Base-by-base conservation (phyloP, 768 basidiomycete genomes). In the Coprinellus micaceus region DNA sequence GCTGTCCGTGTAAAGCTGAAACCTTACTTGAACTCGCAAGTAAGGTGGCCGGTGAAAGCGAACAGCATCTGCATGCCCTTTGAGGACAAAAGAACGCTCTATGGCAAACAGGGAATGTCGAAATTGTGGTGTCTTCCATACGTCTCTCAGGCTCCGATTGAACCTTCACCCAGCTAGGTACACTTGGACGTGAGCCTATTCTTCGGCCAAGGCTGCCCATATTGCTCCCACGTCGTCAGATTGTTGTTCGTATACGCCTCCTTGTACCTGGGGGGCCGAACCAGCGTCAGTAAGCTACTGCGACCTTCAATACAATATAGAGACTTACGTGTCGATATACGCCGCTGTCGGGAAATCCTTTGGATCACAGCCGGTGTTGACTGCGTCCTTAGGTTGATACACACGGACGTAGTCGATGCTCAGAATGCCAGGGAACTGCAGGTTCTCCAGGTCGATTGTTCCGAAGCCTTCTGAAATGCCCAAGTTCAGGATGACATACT, bases 391-490 rank as follows among this genome's bases (percentile, higher is more conserved):
- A 9, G 71, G 72, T 58, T 85, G 84, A 62, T 85, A 86, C 1
- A 95, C 85, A 10, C 92, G 80, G 47, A 94, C 81, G 55, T 84
- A 94, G 66, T 94, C 92, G 41, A 94, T 69, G 53, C 71, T 69
- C 86, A 93, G 84, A 17, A 70, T 74, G 15, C 74, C 67, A 3
- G 82, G 82, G 67, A 85, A 79, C 22, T 67, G 63, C 24, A 88
- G 64, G 36, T 81, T 60, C 1, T 71, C 70, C 26, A 80, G 70
- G 60, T 88, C 82, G 60, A 89, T 80, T 6, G 67, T 70, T 37
- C 85, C 86, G 65, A 90, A 89, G 61, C 79, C 82, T 53, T 73
- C 60, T 1, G 86, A 88, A 54, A 88, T 79, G 52, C 85, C 88
- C 49, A 87, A 73, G 60, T 88, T 86, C 53, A 78, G 74, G 56